A percentile compares a stretch with the other conserved stretches of the same genome.
phyloP scores from a whole-genome alignment of 164 flowering plant species.

The Sedum album region DNA sequence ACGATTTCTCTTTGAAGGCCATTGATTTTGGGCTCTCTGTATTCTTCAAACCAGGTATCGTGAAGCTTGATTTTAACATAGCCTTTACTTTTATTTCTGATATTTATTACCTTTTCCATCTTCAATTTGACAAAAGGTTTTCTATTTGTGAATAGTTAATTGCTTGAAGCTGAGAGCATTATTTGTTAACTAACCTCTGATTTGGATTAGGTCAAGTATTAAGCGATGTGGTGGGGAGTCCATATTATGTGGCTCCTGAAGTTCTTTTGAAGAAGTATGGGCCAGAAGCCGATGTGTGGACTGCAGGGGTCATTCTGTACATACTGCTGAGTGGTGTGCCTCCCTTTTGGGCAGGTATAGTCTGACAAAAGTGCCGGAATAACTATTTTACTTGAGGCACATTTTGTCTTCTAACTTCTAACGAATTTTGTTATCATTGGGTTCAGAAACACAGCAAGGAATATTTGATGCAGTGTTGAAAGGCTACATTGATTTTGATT shows the following conservation, averaged over 20 bases:
- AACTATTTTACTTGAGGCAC: neutral
- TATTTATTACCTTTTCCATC: neutral
- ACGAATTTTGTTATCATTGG: conserved; percentile 5
- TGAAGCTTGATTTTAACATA: neutral
- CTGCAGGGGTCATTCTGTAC: conserved; percentile 4
- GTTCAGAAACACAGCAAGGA: conserved; percentile 41
- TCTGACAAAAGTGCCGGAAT: no score
- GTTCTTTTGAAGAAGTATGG: neutral
- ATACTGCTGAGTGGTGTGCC: conserved; percentile 7
- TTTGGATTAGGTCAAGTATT: conserved; percentile 2
- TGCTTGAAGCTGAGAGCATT: neutral
- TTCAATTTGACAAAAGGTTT: neutral
- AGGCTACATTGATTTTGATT: conserved; percentile 88
- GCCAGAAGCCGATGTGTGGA: conserved; percentile 5
- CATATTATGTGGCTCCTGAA: conserved; percentile 5
- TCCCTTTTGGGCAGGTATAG: conserved; percentile 5
- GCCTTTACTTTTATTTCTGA: neutral
- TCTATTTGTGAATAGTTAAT: neutral
- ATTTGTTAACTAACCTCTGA: neutral
- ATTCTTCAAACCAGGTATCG: conserved; percentile 78
- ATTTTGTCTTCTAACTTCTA: neutral
- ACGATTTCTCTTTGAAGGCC: conserved; percentile 85
- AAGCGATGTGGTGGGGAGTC: conserved; percentile 1
- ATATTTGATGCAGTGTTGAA: conserved; percentile 74
- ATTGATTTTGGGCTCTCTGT: conserved; percentile 90